These are phyloP conservation scores for Daldinia eschscholtzii DNA, from an alignment of 2,329 filamentous ascomycete genomes.

Conservation along the genomic window DNA sequence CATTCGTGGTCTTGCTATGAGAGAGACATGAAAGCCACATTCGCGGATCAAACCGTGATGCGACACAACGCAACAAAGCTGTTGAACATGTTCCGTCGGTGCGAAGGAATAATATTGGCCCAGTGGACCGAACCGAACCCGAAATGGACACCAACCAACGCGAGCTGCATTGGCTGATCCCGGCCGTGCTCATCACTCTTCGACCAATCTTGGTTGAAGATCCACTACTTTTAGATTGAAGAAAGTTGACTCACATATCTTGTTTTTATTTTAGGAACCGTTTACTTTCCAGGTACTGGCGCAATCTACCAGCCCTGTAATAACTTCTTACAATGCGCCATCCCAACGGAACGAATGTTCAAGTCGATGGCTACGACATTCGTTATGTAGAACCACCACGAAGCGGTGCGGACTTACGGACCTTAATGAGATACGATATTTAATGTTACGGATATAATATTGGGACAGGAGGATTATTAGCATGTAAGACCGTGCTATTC, in stretches of 20 bases:
- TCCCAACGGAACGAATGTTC: constrained; percentile 22
- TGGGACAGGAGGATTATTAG: not conserved
- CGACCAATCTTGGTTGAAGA: constrained; percentile 19
- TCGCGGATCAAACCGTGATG: constrained; percentile 24
- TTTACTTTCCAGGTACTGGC: constrained; percentile 40
- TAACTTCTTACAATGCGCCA: constrained; percentile 32
- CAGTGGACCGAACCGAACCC: constrained; percentile 40
- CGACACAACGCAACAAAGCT: constrained; percentile 40
- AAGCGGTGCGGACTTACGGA: constrained; percentile 8
- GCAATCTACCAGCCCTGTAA: constrained; percentile 32
- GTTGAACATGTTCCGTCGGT: constrained; percentile 36
- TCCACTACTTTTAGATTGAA: constrained; percentile 17
- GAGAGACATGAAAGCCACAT: constrained; percentile 23
- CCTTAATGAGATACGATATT: constrained; percentile 8
- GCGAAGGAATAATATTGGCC: constrained; percentile 28
- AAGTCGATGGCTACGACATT: constrained; percentile 31
- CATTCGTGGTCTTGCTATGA: constrained; percentile 19
- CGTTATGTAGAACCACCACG: constrained; percentile 28
- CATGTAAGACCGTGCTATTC: constrained; percentile 17
- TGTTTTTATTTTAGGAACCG: constrained; percentile 30
- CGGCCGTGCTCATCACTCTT: constrained; percentile 11
- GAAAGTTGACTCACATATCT: constrained; percentile 37
- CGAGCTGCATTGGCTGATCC: constrained; percentile 39
- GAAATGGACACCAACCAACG: constrained; percentile 31
- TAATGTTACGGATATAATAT: constrained; percentile 4